Percentiles rank a stretch among this genome's conserved stretches.
Evolutionary conservation across 2,329 filamentous ascomycete genomes (phyloP).

Genomic region (Colletotrichum navitas): DNA sequence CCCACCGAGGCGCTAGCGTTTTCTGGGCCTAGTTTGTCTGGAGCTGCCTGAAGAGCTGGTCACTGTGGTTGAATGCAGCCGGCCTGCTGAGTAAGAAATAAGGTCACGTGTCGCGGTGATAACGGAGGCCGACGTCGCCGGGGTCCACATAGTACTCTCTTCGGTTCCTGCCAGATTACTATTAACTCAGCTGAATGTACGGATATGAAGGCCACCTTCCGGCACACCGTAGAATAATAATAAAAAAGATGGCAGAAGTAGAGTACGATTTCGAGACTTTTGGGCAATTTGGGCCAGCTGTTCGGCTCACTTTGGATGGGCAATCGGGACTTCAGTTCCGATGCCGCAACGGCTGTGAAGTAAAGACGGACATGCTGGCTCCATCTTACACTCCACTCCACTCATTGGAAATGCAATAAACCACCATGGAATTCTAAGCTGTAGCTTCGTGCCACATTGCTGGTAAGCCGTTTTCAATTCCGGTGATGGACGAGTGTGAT

Average conservation of each 20-base stretch:
- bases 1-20: constrained; percentile 2
- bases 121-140: constrained; percentile 5
- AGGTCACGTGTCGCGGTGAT: constrained; percentile 24
- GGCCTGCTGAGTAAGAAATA: neutral
- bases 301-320: neutral
- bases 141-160: neutral
- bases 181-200: neutral
- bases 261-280: neutral
- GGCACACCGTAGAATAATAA: neutral
- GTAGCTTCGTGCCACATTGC: neutral
- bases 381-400: too few relatives aligned
- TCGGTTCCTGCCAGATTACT: too few relatives aligned
- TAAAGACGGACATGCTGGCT: neutral
- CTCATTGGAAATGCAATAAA: neutral
- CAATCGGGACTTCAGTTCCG: neutral
- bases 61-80: neutral
- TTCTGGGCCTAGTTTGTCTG: neutral
- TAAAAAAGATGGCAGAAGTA: too few relatives aligned
- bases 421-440: neutral
- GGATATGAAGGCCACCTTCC: neutral
- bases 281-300: neutral
- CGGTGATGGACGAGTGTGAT: too few relatives aligned
- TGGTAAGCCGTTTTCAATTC: too few relatives aligned
- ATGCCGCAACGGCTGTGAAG: neutral
- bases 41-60: constrained; percentile 16